A percentile compares a stretch with the other conserved stretches of the same genome.
Evolutionary conservation across 1,284 basidiomycete species (phyloP).

Genomic region (Sphaerobolus stellatus): DNA sequence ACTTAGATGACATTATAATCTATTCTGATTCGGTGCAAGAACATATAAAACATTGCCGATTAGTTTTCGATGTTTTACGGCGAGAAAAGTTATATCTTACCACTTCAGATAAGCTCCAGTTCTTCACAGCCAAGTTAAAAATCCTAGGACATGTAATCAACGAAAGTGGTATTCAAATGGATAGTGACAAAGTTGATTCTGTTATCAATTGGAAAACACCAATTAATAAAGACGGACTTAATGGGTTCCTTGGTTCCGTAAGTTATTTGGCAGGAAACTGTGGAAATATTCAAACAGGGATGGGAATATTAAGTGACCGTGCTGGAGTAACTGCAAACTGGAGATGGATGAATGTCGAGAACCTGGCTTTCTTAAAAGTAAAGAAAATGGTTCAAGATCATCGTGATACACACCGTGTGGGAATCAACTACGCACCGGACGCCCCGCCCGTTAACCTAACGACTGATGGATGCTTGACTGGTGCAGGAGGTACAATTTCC

Average conservation of each 20-base stretch:
- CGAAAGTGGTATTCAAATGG: slow-evolving; percentile 29
- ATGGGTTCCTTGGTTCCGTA: slow-evolving; percentile 26
- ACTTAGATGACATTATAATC: no score
- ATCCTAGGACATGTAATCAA: slow-evolving; percentile 33
- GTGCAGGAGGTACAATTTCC: slow-evolving; percentile 19
- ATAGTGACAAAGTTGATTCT: slow-evolving; percentile 34
- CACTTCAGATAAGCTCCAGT: slow-evolving; percentile 28
- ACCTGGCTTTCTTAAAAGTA: slow-evolving; percentile 30
- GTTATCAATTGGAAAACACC: slow-evolving; percentile 21
- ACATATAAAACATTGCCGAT: slow-evolving; percentile 27
- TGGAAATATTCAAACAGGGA: slow-evolving; percentile 19
- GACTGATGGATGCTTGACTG: slow-evolving; percentile 21
- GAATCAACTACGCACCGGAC: slow-evolving; percentile 25
- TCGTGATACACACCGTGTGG: slow-evolving; percentile 19
- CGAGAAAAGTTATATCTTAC: slow-evolving; percentile 25
- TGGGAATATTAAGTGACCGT: slow-evolving; percentile 19
- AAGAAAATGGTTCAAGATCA: slow-evolving; percentile 22
- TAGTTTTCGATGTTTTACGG: slow-evolving; percentile 23
- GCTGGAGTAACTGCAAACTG: slow-evolving; percentile 15
- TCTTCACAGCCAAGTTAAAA: slow-evolving; percentile 24
- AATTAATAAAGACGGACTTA: slow-evolving; percentile 18
- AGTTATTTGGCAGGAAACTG: slow-evolving; percentile 24
- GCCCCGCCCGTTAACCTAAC: no score
- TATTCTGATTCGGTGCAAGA: slow-evolving; percentile 25
- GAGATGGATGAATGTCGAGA: slow-evolving; percentile 25